Percentiles rank a stretch among this genome's conserved stretches.
Evolutionary conservation across 139 green algal species (phyloP).

Genomic region (Chlorella sp.): DNA sequence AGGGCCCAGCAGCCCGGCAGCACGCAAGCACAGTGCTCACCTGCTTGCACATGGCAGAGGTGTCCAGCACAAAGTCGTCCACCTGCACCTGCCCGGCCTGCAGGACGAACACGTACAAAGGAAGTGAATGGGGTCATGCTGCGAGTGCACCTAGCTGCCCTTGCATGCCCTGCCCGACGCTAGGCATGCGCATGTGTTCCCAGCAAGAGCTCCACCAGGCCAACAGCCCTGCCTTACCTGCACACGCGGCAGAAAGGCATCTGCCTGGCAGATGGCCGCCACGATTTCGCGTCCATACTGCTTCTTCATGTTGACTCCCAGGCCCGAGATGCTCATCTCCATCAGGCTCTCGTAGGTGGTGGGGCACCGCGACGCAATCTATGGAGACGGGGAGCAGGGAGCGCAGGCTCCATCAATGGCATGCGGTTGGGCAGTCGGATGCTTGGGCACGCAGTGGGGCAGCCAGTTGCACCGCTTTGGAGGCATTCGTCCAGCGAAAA

Average conservation of each 20-base stretch:
- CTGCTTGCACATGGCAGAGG: neutral
- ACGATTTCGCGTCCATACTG: constrained; percentile 34
- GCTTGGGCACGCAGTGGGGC: too few relatives aligned
- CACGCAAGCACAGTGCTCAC: neutral
- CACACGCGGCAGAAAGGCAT: constrained; percentile 39
- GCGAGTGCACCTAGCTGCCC: too few relatives aligned
- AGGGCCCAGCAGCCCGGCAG: too few relatives aligned
- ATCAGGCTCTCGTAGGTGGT: constrained; percentile 14
- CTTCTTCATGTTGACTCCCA: constrained; percentile 44
- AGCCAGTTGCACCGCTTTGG: too few relatives aligned
- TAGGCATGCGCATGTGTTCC: too few relatives aligned
- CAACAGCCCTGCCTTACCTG: neutral
- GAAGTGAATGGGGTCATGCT: too few relatives aligned
- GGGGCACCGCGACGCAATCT: neutral
- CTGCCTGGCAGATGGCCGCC: constrained; percentile 41
- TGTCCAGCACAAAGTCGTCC: constrained; percentile 53
- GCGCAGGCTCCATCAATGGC: neutral
- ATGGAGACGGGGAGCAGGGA: too few relatives aligned
- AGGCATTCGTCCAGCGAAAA: too few relatives aligned
- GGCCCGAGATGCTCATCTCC: constrained; percentile 14
- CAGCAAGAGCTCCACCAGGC: neutral
- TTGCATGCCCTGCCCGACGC: too few relatives aligned
- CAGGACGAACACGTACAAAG: too few relatives aligned
- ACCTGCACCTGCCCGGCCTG: neutral
- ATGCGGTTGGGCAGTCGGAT: too few relatives aligned